Evolutionary conservation across 768 basidiomycete species (phyloP), one percentile per base, ranked within the genome.

Genomic region (Mycena metata): DNA sequence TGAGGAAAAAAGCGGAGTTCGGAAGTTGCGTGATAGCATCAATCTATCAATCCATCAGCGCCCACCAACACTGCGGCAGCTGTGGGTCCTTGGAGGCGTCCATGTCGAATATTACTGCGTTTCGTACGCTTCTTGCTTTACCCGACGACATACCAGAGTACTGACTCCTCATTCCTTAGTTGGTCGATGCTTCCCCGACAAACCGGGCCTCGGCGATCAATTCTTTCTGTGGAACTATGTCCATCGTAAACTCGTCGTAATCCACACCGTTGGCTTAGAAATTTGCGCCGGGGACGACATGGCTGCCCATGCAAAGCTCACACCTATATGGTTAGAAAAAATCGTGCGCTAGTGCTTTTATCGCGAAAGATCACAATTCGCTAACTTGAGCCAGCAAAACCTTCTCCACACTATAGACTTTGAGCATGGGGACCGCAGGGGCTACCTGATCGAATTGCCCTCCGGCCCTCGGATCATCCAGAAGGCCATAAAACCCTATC

Each of bases 401-500:
- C 41, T 56, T n/a, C 26, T 68, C 30, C 26, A 58, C 35, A 60
- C 69, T 2, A 56, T 69, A 12, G 59, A 69, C 59, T 69, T 60
- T 19, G 58, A 64, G 17, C 33, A 24, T 10, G 52, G 51, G 0
- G 60, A 51, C 2, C n/a, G 17, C 2, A 42, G 59, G 24, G 54
- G 54, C 8, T 70, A 70, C 60, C 23, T 69, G 36, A 54, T 69
- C 8, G 45, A 60, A 1, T 11, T 3, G 8, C 59, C 56, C 2
- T 33, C 54, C 17, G 64, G 60, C 21, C 60, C 60, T 24, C 59
- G 64, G 7, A 66, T 66, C 24, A 66, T 70, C 17, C 69, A 70
- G 42, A 66, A 23, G 19, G 19, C 54, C 4, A 42, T 2, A 46
- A n/a, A 56, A 24, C 52, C 1, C 35, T 58, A 60, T 24, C 51